Base-by-base conservation (phyloP, 768 basidiomycete species). In the Boletus huronensis region DNA sequence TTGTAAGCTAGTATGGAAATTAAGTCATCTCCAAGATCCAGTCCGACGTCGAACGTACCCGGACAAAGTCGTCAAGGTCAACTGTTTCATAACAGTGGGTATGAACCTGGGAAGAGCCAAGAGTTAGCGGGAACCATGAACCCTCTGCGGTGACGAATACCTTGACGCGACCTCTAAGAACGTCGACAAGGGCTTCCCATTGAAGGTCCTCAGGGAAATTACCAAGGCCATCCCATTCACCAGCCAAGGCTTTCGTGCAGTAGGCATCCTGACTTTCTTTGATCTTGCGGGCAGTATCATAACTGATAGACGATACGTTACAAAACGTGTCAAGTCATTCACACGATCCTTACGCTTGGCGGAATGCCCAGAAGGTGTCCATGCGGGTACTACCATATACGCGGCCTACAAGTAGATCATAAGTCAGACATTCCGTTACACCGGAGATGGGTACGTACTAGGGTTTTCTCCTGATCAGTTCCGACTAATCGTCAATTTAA, bases 81-180 rank as follows among this genome's bases (percentile, higher is more conserved):
- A 85, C 83, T 14, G 83, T 65, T 57, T 79, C 78, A 56, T 79
- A 80, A 47, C 76, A 79, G 58, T 81, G 80, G 17, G 69, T 63
- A 52, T 70, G 69, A 29, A 70, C 25, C 69, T 70, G n/a, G 26
- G 21, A 29, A 47, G 31, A 41, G n/a, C 25, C 50, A 46, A 31
- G 34, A n/a, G 14, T 59, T 32, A 55, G 35, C n/a, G 7, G 34
- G 48, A 41, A 25, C 26, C 46, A 42, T 6, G 10, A 53, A 7
- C 38, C 6, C n/a, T n/a, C 10, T 26, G 17, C 4, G 8, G 17
- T 10, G 21, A 52, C 19, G 1, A 46, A n/a, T 58, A 70, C 68
- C 81, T 91, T 94, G 66, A 94, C 92, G 52, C 83, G 85, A 8
- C 93, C 93, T 38, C 93, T 79, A 45, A 94, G 76, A 32, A 93